Base-by-base conservation (phyloP, 2,329 filamentous ascomycete genomes). In the Cladophialophora chaetospira region DNA sequence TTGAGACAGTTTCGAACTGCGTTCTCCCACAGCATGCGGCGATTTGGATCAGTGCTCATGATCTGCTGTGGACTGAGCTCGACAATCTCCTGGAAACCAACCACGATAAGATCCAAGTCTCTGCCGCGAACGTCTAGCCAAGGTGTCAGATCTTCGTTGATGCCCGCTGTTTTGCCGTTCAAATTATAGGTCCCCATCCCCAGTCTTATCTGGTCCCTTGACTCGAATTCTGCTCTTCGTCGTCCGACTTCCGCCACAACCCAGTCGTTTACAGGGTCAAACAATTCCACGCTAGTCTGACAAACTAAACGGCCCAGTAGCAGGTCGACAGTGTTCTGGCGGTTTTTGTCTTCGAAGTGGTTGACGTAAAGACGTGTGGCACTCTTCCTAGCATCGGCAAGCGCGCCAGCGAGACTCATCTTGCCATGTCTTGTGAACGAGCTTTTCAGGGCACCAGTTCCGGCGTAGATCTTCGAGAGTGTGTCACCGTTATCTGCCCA, bases 401-500 rank as follows among this genome's bases (percentile, higher is more conserved):
- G 84, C 9, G 92, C 90, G 25, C 94, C 94, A 1, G 92, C 90
- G 21, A 97, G 73, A 9, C 92, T 96, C 90, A 96, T 97, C 73
- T 97, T 97, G 29, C 94, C 94, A 68, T 89, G 86, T 55, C 94
- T 83, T 1, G 94, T 99, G 66, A 96, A 97, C 0, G 92, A 97
- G 2, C 91, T 92, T 72, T 97, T 99, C 42, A 99, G 77, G 13
- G 94, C 94, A 3, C 94, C 94, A 3, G 94, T 99, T 21, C 94
- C 94, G 6, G 94, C 94, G 70, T 99, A 99, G 23, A 97, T 97
- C 68, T 91, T 90, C 10, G 92, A 97, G 45, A 99, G 74, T 4
- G 89, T 88, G 75, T 99, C 94, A 19, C 94, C 94, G 69, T 97
- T 97, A 72, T 99, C 94, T 29, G 94, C 94, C 94, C 94, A 99